Evolutionary conservation across 176 grass and related monocot species (phyloP).

Genomic region (Aegilops tauschii): DNA sequence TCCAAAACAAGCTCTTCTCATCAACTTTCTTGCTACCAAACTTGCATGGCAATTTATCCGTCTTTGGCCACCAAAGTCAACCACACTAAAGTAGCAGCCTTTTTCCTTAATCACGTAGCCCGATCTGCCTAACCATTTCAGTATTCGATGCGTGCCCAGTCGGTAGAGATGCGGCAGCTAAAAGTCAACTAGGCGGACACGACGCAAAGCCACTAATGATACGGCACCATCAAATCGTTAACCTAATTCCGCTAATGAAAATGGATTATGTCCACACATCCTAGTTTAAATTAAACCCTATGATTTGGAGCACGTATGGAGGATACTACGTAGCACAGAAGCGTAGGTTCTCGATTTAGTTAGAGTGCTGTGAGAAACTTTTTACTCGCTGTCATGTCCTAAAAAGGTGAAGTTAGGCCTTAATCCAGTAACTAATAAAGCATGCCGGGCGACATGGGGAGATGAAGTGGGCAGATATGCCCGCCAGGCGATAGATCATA

Average conservation of each 20-base stretch:
- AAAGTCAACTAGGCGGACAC: not conserved
- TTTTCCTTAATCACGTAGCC: not conserved
- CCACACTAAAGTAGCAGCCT: not conserved
- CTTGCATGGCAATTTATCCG: no score
- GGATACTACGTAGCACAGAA: not conserved
- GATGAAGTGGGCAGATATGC: not conserved
- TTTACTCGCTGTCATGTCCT: not conserved
- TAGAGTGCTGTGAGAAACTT: not conserved
- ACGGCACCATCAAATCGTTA: no score
- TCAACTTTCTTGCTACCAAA: no score
- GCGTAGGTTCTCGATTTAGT: not conserved
- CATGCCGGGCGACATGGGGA: not conserved
- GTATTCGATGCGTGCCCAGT: not conserved
- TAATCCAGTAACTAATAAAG: not conserved
- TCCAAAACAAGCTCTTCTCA: no score
- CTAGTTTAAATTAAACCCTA: not conserved
- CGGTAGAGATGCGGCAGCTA: not conserved
- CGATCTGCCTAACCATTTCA: not conserved
- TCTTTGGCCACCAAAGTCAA: not conserved
- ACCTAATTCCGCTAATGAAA: no score
- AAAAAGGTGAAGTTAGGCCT: not conserved
- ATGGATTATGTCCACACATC: no score
- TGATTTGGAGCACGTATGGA: not conserved
- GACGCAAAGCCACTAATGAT: not conserved
- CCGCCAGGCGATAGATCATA: no score